phyloP scores from a whole-genome alignment of 805 yeast genomes.

The Jamesozyma piceae region DNA sequence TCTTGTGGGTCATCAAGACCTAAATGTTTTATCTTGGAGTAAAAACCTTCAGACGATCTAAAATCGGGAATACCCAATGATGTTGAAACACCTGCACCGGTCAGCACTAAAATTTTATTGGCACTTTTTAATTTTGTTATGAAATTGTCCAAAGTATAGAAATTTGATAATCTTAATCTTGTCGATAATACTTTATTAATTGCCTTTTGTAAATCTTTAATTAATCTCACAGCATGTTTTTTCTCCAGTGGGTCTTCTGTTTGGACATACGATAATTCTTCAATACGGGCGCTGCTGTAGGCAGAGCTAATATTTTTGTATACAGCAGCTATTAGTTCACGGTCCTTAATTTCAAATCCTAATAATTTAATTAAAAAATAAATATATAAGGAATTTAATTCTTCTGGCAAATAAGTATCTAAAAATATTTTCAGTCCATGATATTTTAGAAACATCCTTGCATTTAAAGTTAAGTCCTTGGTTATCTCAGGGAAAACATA shows the following conservation, averaged over 20 bases:
- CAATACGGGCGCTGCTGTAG: constrained; percentile 6
- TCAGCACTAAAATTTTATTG: constrained; percentile 56
- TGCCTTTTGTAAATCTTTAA: constrained; percentile 50
- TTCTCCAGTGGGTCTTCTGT: constrained; percentile 35
- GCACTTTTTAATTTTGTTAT: constrained; percentile 45
- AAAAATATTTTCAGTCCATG: constrained; percentile 55
- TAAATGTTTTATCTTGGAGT: constrained; percentile 54
- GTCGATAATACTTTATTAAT: constrained; percentile 51
- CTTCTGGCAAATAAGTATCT: constrained; percentile 50
- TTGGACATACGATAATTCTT: constrained; percentile 13
- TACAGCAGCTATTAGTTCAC: constrained; percentile 28
- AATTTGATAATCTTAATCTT: constrained; percentile 45
- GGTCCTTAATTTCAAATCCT: constrained; percentile 44
- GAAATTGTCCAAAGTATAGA: constrained; percentile 52
- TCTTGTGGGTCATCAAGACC: constrained; percentile 85
- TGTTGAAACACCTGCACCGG: constrained; percentile 93
- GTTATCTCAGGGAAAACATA: constrained; percentile 33
- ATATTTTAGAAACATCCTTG: constrained; percentile 45
- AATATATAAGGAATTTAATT: constrained; percentile 50
- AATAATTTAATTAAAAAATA: constrained; percentile 47
- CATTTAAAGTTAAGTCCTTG: constrained; percentile 37
- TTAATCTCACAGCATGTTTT: constrained; percentile 37
- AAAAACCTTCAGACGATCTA: constrained; percentile 80
- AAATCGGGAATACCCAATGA: constrained; percentile 88
- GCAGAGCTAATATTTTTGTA: constrained; percentile 16